Conservation (phyloP, 2,329 filamentous ascomycete genomes). For the Pseudopithomyces maydicus region DNA sequence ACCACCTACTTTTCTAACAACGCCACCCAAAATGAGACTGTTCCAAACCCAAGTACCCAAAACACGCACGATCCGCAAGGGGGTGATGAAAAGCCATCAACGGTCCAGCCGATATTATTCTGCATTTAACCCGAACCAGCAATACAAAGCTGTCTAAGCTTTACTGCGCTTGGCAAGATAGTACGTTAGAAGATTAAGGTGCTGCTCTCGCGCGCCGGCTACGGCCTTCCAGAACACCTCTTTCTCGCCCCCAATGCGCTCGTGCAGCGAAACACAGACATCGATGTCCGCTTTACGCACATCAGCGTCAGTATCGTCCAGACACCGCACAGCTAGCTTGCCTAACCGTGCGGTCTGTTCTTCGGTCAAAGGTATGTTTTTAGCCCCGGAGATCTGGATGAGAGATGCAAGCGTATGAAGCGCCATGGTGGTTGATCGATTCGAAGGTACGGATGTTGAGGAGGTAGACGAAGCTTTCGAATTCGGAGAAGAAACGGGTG, state of each 20-base stretch:
- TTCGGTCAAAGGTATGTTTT: conserved; percentile 33
- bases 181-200: conserved; percentile 78
- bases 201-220: conserved; percentile 68
- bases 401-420: conserved; percentile 46
- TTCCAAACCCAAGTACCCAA: background rate
- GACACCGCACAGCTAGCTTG: conserved; percentile 43
- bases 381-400: conserved; percentile 39
- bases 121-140: background rate
- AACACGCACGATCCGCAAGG: background rate
- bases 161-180: conserved; percentile 65
- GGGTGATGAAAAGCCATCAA: background rate
- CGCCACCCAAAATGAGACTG: background rate
- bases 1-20: conserved; percentile 7
- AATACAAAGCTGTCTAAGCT: conserved; percentile 19
- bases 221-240: conserved; percentile 71
- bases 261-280: conserved; percentile 75
- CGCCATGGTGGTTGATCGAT: conserved; percentile 45
- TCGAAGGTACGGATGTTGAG: conserved; percentile 17
- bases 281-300: conserved; percentile 74
- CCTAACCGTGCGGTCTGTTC: conserved; percentile 46
- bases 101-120: background rate
- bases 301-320: conserved; percentile 47
- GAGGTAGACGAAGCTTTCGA: conserved; percentile 42
- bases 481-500: conserved; percentile 32
- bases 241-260: conserved; percentile 44